Conservation (phyloP, 257 asterid genomes). For the Solanum pennellii region DNA sequence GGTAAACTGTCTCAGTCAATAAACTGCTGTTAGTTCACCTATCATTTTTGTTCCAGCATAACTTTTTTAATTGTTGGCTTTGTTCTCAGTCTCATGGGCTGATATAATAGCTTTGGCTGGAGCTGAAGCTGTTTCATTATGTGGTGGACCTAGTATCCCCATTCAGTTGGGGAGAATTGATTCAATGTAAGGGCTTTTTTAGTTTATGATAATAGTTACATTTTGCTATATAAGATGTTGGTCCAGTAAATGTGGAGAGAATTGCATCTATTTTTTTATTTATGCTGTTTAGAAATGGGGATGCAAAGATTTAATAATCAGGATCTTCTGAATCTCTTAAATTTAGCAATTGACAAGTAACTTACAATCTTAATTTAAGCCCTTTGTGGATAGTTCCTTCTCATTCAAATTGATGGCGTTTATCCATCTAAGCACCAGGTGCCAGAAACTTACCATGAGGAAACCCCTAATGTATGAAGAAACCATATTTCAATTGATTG, state of each 20-base stretch:
- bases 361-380: not conserved
- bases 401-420: not conserved
- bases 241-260: not conserved
- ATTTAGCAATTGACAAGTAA: not conserved
- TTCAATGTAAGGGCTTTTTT: slow-evolving; percentile 30
- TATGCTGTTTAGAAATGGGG: not conserved
- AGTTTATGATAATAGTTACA: not conserved
- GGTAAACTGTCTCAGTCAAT: slow-evolving; percentile 22
- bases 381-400: not conserved
- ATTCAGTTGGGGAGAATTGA: slow-evolving; percentile 73
- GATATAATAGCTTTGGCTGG: slow-evolving; percentile 90
- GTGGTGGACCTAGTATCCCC: slow-evolving; percentile 82
- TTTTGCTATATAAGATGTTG: not conserved
- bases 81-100: slow-evolving; percentile 69
- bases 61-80: slow-evolving; percentile 4
- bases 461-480: not conserved
- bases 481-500: not conserved
- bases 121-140: slow-evolving; percentile 74
- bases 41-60: not conserved
- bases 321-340: not conserved
- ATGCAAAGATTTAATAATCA: not conserved
- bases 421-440: not conserved
- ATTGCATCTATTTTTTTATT: not conserved
- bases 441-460: not conserved
- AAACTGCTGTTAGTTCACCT: not conserved